These are phyloP conservation scores for Metschnikowia hibisci DNA, from an alignment of 805 yeast species.

Conservation along the genomic window DNA sequence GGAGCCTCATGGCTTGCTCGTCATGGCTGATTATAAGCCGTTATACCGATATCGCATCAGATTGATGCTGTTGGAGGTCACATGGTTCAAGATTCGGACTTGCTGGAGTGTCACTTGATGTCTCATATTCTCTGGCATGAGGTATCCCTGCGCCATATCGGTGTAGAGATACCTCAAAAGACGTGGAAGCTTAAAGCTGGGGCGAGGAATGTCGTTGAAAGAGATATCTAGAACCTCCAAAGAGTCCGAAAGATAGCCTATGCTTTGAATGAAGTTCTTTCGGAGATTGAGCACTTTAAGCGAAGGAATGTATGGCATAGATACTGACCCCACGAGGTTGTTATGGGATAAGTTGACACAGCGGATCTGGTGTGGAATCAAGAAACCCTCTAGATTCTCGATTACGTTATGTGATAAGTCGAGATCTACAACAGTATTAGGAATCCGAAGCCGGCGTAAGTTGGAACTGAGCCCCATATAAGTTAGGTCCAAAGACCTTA, in stretches of 20 bases:
- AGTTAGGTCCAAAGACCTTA: conserved; percentile 3
- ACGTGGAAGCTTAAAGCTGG: not conserved
- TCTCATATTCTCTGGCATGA: conserved; percentile 6
- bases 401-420: conserved; percentile 5
- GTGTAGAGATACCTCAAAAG: not conserved
- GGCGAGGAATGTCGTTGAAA: conserved; percentile 5
- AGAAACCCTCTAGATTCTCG: not conserved
- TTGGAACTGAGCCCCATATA: conserved; percentile 3
- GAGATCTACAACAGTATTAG: conserved; percentile 3
- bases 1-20: conserved; percentile 11
- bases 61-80: conserved; percentile 3
- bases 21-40: conserved; percentile 5
- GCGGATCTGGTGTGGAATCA: conserved; percentile 2
- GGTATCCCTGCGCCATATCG: conserved; percentile 7
- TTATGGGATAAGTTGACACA: conserved; percentile 8
- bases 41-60: conserved; percentile 2
- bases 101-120: not conserved
- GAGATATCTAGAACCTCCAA: conserved; percentile 8
- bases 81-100: conserved; percentile 4
- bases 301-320: conserved; percentile 2
- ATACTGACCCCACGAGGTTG: conserved; percentile 1
- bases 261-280: conserved; percentile 3
- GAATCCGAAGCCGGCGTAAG: conserved; percentile 3
- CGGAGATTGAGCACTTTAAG: conserved; percentile 7
- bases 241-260: conserved; percentile 4